Evolutionary conservation across 768 basidiomycete species (phyloP).

Genomic region (Pseudohyphozyma bogoriensis): DNA sequence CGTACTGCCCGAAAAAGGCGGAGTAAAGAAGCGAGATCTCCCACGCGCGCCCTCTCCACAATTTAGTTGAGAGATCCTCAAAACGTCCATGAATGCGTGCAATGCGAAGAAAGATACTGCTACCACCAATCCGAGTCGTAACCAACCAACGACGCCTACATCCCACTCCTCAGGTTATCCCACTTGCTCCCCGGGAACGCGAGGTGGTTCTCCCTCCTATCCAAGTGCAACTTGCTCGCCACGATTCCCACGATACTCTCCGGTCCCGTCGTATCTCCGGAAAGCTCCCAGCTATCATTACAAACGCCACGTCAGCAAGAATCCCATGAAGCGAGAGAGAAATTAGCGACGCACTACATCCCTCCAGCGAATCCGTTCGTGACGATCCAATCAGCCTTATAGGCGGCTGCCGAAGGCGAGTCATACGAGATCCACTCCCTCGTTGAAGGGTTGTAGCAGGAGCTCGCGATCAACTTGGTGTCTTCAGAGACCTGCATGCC

Average conservation of each 20-base stretch:
- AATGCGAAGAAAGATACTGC: too few species aligned
- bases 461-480: slow-evolving; percentile 60
- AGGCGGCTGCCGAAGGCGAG: slow-evolving; percentile 51
- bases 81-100: too few species aligned
- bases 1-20: too few species aligned
- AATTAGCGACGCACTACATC: slow-evolving; percentile 59
- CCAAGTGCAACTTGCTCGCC: slow-evolving; percentile 49
- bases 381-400: slow-evolving; percentile 52
- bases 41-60: too few species aligned
- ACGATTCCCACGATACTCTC: slow-evolving; percentile 69
- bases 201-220: slow-evolving; percentile 70
- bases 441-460: slow-evolving; percentile 64
- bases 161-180: slow-evolving; percentile 58
- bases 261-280: slow-evolving; percentile 64
- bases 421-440: slow-evolving; percentile 80
- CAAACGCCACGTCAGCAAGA: slow-evolving; percentile 30
- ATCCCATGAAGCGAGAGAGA: background rate
- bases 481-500: slow-evolving; percentile 60
- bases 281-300: slow-evolving; percentile 86
- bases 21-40: too few species aligned
- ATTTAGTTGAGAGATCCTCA: too few species aligned
- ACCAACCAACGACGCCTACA: too few species aligned
- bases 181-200: slow-evolving; percentile 64
- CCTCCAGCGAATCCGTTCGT: slow-evolving; percentile 70
- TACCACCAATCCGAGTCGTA: too few species aligned